Evolutionary conservation across 495 filamentous ascomycete genomes (phyloP).

Genomic region (Podospora bellae-mahoneyi): DNA sequence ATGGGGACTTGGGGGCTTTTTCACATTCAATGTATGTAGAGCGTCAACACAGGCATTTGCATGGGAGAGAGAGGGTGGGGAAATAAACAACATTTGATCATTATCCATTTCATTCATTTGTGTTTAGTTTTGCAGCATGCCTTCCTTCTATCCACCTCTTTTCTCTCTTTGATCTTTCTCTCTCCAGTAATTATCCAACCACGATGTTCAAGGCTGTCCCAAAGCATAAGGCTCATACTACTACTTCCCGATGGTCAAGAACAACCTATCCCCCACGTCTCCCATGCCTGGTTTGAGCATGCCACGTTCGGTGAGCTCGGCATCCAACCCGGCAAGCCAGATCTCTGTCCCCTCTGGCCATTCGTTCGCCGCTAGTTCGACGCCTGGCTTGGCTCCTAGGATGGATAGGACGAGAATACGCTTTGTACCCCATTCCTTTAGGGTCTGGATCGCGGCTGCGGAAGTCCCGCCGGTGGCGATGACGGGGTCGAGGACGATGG

Average conservation of each 20-base stretch:
- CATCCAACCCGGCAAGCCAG: slow-evolving; percentile 79
- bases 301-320: slow-evolving; percentile 63
- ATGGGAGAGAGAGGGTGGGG: not conserved
- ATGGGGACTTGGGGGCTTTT: not conserved
- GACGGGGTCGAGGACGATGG: slow-evolving; percentile 85
- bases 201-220: not conserved
- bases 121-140: not conserved
- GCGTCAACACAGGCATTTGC: not conserved
- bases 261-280: slow-evolving; percentile 89
- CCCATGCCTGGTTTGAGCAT: slow-evolving; percentile 92
- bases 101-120: not conserved
- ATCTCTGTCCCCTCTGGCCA: slow-evolving; percentile 75
- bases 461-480: slow-evolving; percentile 92
- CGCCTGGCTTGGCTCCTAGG: slow-evolving; percentile 63
- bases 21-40: not conserved
- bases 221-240: slow-evolving; percentile 1
- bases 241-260: slow-evolving; percentile 89
- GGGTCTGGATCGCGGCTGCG: slow-evolving; percentile 81
- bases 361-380: slow-evolving; percentile 64
- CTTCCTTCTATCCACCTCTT: not conserved
- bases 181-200: not conserved
- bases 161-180: not conserved
- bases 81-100: not conserved
- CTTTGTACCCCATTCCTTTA: slow-evolving; percentile 86
- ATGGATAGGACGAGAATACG: slow-evolving; percentile 76